These are phyloP conservation scores for Echites panduratus DNA, from an alignment of 257 asterid genomes.

Conservation along the genomic window DNA sequence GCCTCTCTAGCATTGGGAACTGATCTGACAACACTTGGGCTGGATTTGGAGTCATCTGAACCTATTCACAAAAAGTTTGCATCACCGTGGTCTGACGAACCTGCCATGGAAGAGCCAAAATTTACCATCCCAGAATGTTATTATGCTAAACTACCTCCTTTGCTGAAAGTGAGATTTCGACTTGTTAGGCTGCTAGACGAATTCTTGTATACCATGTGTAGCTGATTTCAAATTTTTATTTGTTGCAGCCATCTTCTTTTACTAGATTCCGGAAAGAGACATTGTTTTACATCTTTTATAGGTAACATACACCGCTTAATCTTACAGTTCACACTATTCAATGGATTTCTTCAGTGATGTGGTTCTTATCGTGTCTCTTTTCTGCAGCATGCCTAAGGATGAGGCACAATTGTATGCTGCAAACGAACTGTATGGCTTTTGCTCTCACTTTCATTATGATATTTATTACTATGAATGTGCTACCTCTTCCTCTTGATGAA, in stretches of 20 bases:
- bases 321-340: not conserved
- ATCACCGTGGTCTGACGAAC: constrained; percentile 94
- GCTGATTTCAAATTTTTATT: constrained; percentile 2
- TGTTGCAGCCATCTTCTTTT: constrained; percentile 59
- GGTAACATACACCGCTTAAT: constrained; percentile 31
- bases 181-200: not conserved
- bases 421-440: constrained; percentile 66
- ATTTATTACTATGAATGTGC: not conserved
- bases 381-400: constrained; percentile 83
- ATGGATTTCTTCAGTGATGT: constrained; percentile 20
- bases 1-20: constrained; percentile 73
- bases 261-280: constrained; percentile 58
- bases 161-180: constrained; percentile 48
- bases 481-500: not conserved
- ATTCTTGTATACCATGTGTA: not conserved
- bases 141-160: constrained; percentile 52
- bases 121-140: constrained; percentile 66
- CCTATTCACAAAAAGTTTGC: constrained; percentile 72
- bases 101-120: constrained; percentile 80
- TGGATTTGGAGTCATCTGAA: constrained; percentile 71
- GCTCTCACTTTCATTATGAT: not conserved
- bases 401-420: constrained; percentile 87
- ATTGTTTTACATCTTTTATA: constrained; percentile 71
- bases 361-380: constrained; percentile 20
- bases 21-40: constrained; percentile 77